Evolutionary conservation across 2,329 filamentous ascomycete genomes (phyloP).

Genomic region (Pseudopithomyces maydicus): DNA sequence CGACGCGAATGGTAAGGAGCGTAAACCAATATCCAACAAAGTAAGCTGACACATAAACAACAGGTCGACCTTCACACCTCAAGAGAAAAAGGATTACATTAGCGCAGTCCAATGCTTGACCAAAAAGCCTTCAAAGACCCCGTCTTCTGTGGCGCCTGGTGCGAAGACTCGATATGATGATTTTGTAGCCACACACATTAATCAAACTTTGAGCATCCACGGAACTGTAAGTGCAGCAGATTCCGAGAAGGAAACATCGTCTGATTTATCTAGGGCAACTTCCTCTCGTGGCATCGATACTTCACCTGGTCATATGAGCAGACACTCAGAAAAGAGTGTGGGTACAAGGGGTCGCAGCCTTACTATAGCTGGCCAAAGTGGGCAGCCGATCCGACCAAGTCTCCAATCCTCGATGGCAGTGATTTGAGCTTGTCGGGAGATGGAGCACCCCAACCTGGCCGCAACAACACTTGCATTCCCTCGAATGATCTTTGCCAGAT

Average conservation of each 20-base stretch:
- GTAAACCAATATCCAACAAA: neutral
- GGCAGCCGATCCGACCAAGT: constrained; percentile 50
- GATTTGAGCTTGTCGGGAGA: constrained; percentile 55
- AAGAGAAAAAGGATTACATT: neutral
- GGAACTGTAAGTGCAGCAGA: constrained; percentile 30
- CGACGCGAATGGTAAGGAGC: constrained; percentile 51
- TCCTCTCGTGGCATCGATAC: constrained; percentile 50
- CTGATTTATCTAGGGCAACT: constrained; percentile 31
- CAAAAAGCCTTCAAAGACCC: neutral
- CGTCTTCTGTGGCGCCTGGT: constrained; percentile 15
- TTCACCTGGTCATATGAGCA: constrained; percentile 50
- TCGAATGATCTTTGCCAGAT: constrained; percentile 28
- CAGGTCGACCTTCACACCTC: constrained; percentile 13
- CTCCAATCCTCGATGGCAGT: constrained; percentile 62
- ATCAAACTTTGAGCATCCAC: constrained; percentile 41
- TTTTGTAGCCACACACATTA: constrained; percentile 30
- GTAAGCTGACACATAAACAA: neutral
- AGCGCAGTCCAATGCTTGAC: neutral
- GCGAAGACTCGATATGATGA: constrained; percentile 24
- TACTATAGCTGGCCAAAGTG: constrained; percentile 61
- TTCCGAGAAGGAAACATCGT: neutral
- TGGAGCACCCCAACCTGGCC: constrained; percentile 41
- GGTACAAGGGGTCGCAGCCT: constrained; percentile 49
- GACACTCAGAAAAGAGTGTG: constrained; percentile 49
- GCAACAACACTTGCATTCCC: constrained; percentile 38